Conservation (phyloP, 495 filamentous ascomycete genomes). For the Platismatia glauca region DNA sequence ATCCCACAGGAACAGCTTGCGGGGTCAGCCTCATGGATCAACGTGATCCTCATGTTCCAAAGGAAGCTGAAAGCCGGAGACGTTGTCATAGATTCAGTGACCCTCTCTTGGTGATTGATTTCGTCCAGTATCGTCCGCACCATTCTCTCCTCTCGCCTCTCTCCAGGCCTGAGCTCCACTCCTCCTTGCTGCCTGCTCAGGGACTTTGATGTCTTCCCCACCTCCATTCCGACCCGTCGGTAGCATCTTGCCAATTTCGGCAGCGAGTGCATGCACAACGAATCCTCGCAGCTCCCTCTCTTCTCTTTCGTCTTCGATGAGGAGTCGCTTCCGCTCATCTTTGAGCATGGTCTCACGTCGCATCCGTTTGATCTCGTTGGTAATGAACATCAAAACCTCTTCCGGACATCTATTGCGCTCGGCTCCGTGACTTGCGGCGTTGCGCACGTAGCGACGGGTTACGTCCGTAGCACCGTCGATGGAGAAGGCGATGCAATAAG, state of each 20-base stretch:
- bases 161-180: conserved; percentile 21
- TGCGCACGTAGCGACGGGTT: conserved; percentile 89
- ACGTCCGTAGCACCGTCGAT: conserved; percentile 93
- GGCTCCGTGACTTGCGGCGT: conserved; percentile 58
- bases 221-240: conserved; percentile 23
- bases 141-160: conserved; percentile 18
- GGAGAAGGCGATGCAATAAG: conserved; percentile 95
- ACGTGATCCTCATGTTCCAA: background rate
- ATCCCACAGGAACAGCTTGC: background rate
- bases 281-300: conserved; percentile 73
- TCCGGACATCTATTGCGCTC: conserved; percentile 70
- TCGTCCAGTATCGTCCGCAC: background rate
- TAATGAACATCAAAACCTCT: conserved; percentile 78
- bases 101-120: conserved; percentile 11
- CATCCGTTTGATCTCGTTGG: conserved; percentile 77
- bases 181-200: conserved; percentile 9
- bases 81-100: background rate
- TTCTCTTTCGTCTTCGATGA: conserved; percentile 84
- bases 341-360: conserved; percentile 72
- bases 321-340: conserved; percentile 66
- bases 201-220: conserved; percentile 20
- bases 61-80: background rate
- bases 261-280: conserved; percentile 62
- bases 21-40: background rate
- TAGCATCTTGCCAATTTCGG: conserved; percentile 47